phyloP scores from a whole-genome alignment of 768 basidiomycete genomes.

The Coprinellus micaceus region DNA sequence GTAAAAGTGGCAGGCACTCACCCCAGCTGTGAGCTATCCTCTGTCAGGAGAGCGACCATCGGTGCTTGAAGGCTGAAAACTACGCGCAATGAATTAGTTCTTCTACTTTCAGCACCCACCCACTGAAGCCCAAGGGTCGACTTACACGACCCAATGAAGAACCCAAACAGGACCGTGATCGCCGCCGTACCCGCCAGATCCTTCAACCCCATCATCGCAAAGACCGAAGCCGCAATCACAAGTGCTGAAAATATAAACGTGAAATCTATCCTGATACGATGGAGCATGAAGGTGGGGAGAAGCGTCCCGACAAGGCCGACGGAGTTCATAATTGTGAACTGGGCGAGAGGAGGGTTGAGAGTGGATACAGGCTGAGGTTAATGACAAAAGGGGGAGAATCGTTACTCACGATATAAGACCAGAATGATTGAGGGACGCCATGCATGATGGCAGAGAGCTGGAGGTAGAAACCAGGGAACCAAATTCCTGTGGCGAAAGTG shows the following conservation, averaged over 20 bases:
- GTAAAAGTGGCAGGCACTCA: neutral
- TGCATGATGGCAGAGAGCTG: constrained; percentile 35
- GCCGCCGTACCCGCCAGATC: constrained; percentile 26
- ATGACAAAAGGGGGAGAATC: too few relatives aligned
- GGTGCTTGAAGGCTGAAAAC: constrained; percentile 13
- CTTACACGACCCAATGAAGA: constrained; percentile 25
- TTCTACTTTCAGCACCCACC: neutral
- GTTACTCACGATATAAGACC: constrained; percentile 36
- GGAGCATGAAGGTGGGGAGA: constrained; percentile 14
- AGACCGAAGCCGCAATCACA: constrained; percentile 22
- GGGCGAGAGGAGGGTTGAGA: too few relatives aligned
- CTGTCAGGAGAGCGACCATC: constrained; percentile 9
- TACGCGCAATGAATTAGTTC: neutral
- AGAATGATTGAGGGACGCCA: constrained; percentile 27
- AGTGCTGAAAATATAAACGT: constrained; percentile 12
- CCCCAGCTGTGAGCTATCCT: constrained; percentile 10
- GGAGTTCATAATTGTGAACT: constrained; percentile 22
- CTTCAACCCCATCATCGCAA: constrained; percentile 32
- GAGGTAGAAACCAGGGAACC: constrained; percentile 37
- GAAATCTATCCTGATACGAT: constrained; percentile 14
- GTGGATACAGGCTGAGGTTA: too few relatives aligned
- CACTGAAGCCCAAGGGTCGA: neutral
- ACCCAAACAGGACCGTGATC: constrained; percentile 38
- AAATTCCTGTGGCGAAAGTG: constrained; percentile 24
- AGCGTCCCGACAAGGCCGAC: constrained; percentile 19